Evolutionary conservation across 2,329 filamentous ascomycete species (phyloP), one percentile per base, ranked within the genome.

Genomic region (Leptodontidium sp.): DNA sequence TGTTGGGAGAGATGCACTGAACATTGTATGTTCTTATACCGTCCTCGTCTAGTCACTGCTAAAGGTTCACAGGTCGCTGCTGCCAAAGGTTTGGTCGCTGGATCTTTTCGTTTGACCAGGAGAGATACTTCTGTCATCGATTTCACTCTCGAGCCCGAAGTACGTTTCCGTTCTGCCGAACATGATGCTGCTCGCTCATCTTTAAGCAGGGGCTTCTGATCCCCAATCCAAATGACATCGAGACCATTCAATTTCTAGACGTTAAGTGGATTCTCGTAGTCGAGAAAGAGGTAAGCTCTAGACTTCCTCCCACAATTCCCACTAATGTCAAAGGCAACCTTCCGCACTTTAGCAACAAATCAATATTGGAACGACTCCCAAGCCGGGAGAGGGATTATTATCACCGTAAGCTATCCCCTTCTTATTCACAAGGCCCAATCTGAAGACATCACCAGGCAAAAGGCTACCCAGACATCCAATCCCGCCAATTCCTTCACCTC

Each of bases 391-490:
- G 90, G 91, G 0, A 80, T 93, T n/a, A 77, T 93, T 0, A 75
- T 94, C 26, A 94, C 92, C 3, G 91, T 91, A 81, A 45, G 76
- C 64, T 3, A 1, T 5, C 11, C 15, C 21, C 61, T 4, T 35
- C 17, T 24, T n/a, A 5, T 1, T 43, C 35, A 47, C 7, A 21
- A 15, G n/a, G 7, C 26, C 4, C 14, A n/a, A 15, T n/a, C 45
- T 68, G 6, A 61, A 17, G 12, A 45, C 21, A 1, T 32, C 32
- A 17, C 4, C 64, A 93, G 90, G 93, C 89, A 0, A 96, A 94
- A 82, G 93, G 93, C 1, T 96, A 93, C 75, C 92, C 93, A 0
- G 93, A 96, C 73, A 81, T 95, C 59, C 84, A 86, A 0, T 93
- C 92, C 0, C 84, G 91, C 8, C 84, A 84, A 17, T 90, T 95